Base-by-base conservation (phyloP, 2,329 filamentous ascomycete genomes). In the Fusarium nygamai region DNA sequence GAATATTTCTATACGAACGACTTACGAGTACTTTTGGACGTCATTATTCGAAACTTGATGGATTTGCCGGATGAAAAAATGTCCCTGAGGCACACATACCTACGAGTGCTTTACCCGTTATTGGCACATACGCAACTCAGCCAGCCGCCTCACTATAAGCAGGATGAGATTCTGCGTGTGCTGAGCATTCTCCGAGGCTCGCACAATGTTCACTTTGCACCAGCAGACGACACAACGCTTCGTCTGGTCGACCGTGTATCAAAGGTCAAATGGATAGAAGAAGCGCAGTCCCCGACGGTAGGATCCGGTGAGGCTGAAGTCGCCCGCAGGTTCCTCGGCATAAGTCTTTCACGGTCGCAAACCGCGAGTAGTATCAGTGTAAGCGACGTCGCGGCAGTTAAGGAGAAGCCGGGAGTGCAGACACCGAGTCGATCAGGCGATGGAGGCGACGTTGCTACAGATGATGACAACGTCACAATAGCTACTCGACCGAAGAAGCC, bases 1-100 rank as follows among this genome's bases (percentile, higher is more conserved):
- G 96, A 99, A 84, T 99, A 98, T 83, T 99, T 99, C 81, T 99
- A 98, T 83, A 98, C 95, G 34, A 99, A 99, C 81, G 96, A 99
- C 80, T 87, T 99, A 36, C 93, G 94, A 67, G 96, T 99, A 9
- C 89, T 99, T 22, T 88, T 98, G 53, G 96, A 99, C 80, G 96
- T 99, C 73, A 95, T 99, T 67, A 94, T 99, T 69, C 93, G 96
- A 48, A 99, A 99, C 79, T 87, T 99, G n/a, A 91, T 98, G 78
- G 96, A 99, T 81, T 87, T 99, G 14, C 96, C 97, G 0, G 92
- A 96, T 78, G 96, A 98, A 80, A 91, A 90, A 70, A 86, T 88
- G 71, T 87, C 90, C 24, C 86, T 99, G 65, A 91, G 96, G 43
- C 96, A 99, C 82, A 99, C 96, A 8, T 99, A 99, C 81, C 88